Base-by-base conservation (phyloP, 371 early-diverging fungal species). In the Rhizopus sp. region DNA sequence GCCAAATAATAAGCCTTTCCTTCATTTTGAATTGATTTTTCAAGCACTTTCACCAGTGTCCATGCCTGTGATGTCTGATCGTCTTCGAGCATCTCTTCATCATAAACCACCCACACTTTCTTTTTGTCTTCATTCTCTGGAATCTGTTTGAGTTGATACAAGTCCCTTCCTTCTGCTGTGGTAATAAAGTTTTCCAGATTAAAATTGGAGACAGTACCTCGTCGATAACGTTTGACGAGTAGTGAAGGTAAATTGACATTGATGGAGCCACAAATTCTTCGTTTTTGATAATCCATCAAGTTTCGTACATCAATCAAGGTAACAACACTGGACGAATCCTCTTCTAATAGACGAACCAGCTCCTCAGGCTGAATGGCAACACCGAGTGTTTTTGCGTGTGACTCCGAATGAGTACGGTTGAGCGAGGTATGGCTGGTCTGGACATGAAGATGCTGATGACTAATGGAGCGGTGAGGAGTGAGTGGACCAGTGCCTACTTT, bases 221-320 rank as follows among this genome's bases (percentile, higher is more conserved):
- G 74, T 38, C 81, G 80, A 53, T 84, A 84, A 7, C 86, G 69
- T 49, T 83, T 82, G 55, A 83, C 80, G 4, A 86, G 49, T 32
- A 86, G 57, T 3, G 86, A 83, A 3, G 86, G 86, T 46, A 86
- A 55, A 55, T 83, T 86, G 45, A 86, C 84, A 62, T 84, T 86
- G 37, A 86, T 60, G 4, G 86, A 84, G 13, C 62, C 61, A 7
- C 57, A 59, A 23, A 80, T 69, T 23, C 72, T 71, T 7, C 61
- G 51, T 44, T 63, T 64, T 58, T 76, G 77, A 50, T 72, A 80
- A 9, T 75, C 77, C 17, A 72, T 58, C n/a, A 77, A 55, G 34
- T 68, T 65, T 23, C 80, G 73, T 15, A 77, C 80, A 51, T 80
- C 80, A 63, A 80, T 77, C 34, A 80, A 63, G 35, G 65, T 69